Evolutionary conservation across 306 rosid species (phyloP).

Genomic region (Ammopiptanthus mongolicus): DNA sequence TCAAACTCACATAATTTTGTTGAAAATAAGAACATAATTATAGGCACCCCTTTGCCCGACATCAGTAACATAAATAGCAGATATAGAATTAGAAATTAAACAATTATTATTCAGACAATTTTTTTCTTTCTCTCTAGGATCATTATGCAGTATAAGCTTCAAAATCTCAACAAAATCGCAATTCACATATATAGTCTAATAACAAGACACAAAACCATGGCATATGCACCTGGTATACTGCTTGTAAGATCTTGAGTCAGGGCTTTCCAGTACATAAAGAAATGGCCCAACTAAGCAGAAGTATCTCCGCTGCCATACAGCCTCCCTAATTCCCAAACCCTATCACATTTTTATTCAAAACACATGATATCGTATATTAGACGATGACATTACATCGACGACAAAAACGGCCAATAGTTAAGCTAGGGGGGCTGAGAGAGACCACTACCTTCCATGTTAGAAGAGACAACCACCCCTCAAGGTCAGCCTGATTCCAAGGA

Average conservation of each 20-base stretch:
- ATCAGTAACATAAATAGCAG: not conserved
- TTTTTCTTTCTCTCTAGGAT: not conserved
- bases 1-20: not conserved
- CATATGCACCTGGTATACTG: slow-evolving; percentile 66
- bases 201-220: slow-evolving; percentile 19
- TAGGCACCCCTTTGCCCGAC: not conserved
- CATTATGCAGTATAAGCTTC: not conserved
- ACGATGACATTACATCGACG: not conserved
- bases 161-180: slow-evolving; percentile 1
- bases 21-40: not conserved
- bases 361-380: not conserved
- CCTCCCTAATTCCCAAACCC: slow-evolving; percentile 98
- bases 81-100: not conserved
- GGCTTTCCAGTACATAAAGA: slow-evolving; percentile 83
- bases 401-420: slow-evolving; percentile 8
- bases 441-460: slow-evolving; percentile 72
- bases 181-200: not conserved
- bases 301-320: slow-evolving; percentile 88
- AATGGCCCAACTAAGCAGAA: slow-evolving; percentile 85
- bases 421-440: slow-evolving; percentile 8
- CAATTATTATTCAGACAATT: not conserved
- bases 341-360: slow-evolving; percentile 29
- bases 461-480: slow-evolving; percentile 89
- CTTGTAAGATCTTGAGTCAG: slow-evolving; percentile 80
- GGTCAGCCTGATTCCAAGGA: slow-evolving; percentile 89